Evolutionary conservation across 2,329 filamentous ascomycete species (phyloP).

Genomic region (Sporothrix euskadiensis): DNA sequence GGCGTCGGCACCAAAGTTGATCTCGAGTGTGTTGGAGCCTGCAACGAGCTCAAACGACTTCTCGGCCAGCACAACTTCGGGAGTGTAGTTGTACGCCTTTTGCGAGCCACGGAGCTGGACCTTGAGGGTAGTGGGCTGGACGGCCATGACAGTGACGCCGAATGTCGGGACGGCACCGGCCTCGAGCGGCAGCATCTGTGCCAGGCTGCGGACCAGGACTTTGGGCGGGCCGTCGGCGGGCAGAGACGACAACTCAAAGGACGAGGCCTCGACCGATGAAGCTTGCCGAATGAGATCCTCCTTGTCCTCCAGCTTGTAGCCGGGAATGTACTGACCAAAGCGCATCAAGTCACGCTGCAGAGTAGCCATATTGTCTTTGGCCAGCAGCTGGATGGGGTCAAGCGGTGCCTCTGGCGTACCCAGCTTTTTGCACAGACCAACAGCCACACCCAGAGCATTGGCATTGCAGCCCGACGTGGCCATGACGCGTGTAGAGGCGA

Average conservation of each 20-base stretch:
- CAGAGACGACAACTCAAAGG: slow-evolving; percentile 31
- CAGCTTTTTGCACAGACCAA: slow-evolving; percentile 33
- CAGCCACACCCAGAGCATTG: slow-evolving; percentile 35
- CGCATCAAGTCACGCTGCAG: slow-evolving; percentile 36
- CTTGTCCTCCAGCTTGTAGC: slow-evolving; percentile 34
- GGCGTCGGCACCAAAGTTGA: slow-evolving; percentile 28
- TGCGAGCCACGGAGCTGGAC: slow-evolving; percentile 36
- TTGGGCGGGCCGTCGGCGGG: slow-evolving; percentile 35
- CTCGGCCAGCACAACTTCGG: slow-evolving; percentile 33
- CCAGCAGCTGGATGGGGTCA: slow-evolving; percentile 34
- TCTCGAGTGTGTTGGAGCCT: slow-evolving; percentile 31
- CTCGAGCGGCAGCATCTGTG: slow-evolving; percentile 35
- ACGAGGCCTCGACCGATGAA: slow-evolving; percentile 23
- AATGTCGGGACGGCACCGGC: slow-evolving; percentile 33
- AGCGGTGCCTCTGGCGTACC: not conserved
- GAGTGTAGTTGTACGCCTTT: slow-evolving; percentile 36
- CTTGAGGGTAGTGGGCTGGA: slow-evolving; percentile 31
- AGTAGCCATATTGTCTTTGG: slow-evolving; percentile 34
- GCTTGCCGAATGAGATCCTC: slow-evolving; percentile 32
- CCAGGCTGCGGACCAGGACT: slow-evolving; percentile 34
- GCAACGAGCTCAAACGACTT: slow-evolving; percentile 28
- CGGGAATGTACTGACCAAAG: slow-evolving; percentile 35
- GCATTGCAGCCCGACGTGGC: slow-evolving; percentile 35
- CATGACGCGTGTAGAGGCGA: slow-evolving; percentile 36
- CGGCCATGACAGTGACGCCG: slow-evolving; percentile 31